Evolutionary conservation across 495 filamentous ascomycete species (phyloP).

Genomic region (Aspergillus incahuasiensis): DNA sequence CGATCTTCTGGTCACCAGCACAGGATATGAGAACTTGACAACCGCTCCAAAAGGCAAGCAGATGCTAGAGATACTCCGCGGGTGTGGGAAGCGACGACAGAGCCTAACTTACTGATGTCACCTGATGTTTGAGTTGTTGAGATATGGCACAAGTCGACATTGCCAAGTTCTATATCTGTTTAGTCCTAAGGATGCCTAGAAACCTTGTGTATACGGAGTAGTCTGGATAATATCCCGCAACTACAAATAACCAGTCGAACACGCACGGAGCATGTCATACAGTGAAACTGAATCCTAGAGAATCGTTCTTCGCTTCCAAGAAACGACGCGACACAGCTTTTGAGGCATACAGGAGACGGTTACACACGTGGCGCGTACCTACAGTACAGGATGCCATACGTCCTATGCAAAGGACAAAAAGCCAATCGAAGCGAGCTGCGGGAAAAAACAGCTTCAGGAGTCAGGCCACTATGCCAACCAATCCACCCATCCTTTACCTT

Average conservation of each 20-base stretch:
- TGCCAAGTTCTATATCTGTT: neutral
- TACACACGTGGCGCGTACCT: slow-evolving; percentile 6
- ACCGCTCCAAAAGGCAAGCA: slow-evolving; percentile 73
- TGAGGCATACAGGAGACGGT: neutral
- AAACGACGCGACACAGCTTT: neutral
- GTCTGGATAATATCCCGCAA: neutral
- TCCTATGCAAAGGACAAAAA: neutral
- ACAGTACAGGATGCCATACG: neutral
- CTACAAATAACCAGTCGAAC: neutral
- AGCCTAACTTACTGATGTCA: slow-evolving; percentile 7
- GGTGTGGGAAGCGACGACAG: neutral
- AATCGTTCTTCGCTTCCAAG: neutral
- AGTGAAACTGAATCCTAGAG: neutral
- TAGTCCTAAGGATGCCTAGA: neutral
- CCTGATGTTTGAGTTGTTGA: neutral
- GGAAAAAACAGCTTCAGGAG: neutral
- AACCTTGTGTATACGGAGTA: neutral
- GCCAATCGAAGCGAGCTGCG: neutral
- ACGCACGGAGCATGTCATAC: neutral
- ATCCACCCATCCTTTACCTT: neutral
- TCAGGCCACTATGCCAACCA: neutral
- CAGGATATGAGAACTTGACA: slow-evolving; percentile 79
- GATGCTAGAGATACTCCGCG: slow-evolving; percentile 57
- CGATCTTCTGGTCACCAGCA: slow-evolving; percentile 74
- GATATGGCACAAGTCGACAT: neutral